Evolutionary conservation across 176 grass and related monocot species (phyloP).

Genomic region (Oryza rufipogon): DNA sequence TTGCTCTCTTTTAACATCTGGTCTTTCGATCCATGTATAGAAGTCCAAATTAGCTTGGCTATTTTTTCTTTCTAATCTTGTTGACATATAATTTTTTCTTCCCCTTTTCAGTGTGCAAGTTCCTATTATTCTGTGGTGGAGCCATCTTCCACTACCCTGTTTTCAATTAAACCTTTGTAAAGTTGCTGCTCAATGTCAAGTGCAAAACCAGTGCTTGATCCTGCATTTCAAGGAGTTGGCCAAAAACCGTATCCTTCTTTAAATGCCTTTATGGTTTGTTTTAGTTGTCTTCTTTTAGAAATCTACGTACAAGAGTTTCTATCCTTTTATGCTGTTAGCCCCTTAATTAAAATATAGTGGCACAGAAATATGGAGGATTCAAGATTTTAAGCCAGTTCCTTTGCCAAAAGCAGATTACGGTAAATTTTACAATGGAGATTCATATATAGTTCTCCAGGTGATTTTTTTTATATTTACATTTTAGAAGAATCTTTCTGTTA

Average conservation of each 20-base stretch:
- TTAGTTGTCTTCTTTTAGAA: not conserved
- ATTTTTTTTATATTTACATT: conserved; percentile 19
- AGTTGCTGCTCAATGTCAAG: conserved; percentile 47
- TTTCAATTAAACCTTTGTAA: not conserved
- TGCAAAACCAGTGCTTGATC: conserved; percentile 59
- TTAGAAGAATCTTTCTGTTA: not conserved
- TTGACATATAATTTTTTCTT: not conserved
- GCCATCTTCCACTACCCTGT: conserved; percentile 25
- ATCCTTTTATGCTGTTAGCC: conserved; percentile 23
- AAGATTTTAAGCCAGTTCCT: conserved; percentile 91
- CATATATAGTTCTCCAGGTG: conserved; percentile 95
- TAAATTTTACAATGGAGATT: conserved; percentile 98
- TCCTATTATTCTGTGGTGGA: conserved; percentile 29
- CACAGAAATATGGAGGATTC: conserved; percentile 92
- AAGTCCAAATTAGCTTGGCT: conserved; percentile 12
- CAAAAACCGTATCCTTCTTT: conserved; percentile 69
- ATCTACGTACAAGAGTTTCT: not conserved
- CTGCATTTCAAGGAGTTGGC: conserved; percentile 74
- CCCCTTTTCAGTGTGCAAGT: conserved; percentile 1
- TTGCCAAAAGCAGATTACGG: conserved; percentile 81
- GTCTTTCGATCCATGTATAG: conserved; percentile 6
- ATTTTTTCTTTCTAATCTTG: not conserved
- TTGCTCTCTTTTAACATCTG: not conserved
- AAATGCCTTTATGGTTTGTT: conserved; percentile 31
- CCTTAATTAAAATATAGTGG: conserved; percentile 71